Percentiles rank a stretch among this genome's conserved stretches.
These are phyloP conservation scores for Colletotrichum viniferum DNA, from an alignment of 2,329 filamentous ascomycete genomes.

Conservation along the genomic window DNA sequence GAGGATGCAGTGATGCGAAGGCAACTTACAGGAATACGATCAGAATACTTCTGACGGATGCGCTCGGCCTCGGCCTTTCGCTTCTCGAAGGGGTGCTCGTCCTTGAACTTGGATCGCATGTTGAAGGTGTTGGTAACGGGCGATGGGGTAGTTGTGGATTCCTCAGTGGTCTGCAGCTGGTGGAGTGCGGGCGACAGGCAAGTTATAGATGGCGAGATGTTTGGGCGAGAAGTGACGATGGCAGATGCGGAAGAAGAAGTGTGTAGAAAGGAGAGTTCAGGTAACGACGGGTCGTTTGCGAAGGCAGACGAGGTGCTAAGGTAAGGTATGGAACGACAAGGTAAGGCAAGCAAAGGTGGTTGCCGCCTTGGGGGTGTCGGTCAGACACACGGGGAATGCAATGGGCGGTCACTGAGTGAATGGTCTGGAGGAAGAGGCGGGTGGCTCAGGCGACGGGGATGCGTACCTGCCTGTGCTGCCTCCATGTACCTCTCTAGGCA, in stretches of 20 bases:
- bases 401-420: conserved; percentile 22
- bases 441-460: conserved; percentile 11
- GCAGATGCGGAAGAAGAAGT: conserved; percentile 14
- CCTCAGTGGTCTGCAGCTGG: background rate
- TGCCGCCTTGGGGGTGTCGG: conserved; percentile 22
- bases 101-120: conserved; percentile 99
- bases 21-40: conserved; percentile 90
- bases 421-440: background rate
- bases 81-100: conserved; percentile 99
- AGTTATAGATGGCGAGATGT: conserved; percentile 19
- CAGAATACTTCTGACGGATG: conserved; percentile 98
- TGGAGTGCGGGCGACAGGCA: conserved; percentile 7
- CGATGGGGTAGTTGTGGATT: conserved; percentile 22
- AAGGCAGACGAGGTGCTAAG: conserved; percentile 13
- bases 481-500: background rate
- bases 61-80: conserved; percentile 99
- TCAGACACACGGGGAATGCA: conserved; percentile 18
- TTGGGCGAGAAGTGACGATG: conserved; percentile 7
- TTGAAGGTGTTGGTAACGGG: conserved; percentile 48
- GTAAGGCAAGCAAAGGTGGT: conserved; percentile 12
- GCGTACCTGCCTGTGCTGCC: background rate
- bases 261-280: conserved; percentile 22
- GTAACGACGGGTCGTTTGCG: conserved; percentile 21
- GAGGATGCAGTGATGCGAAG: background rate
- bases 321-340: background rate